Conservation (phyloP, 176 grass and related monocot genomes). For the Carex littledalei region DNA sequence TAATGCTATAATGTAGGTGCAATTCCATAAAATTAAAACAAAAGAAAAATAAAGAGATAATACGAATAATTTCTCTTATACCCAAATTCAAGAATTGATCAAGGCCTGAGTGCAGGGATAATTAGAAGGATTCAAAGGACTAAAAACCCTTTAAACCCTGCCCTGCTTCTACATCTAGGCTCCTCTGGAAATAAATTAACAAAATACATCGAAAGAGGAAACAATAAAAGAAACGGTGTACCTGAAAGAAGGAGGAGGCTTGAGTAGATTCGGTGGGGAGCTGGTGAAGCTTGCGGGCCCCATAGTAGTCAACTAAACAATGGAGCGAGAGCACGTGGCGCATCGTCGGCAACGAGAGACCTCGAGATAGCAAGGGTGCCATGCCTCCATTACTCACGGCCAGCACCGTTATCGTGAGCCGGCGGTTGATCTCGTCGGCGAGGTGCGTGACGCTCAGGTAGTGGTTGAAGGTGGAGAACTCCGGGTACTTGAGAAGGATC, state of each 20-base stretch:
- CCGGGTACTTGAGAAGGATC: slow-evolving; percentile 35
- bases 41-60: not conserved
- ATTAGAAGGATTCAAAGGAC: not conserved
- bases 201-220: not conserved
- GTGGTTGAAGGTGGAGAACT: slow-evolving; percentile 43
- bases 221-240: not conserved
- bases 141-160: slow-evolving; percentile 12
- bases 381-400: slow-evolving; percentile 34
- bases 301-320: slow-evolving; percentile 47
- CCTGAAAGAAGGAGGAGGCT: slow-evolving; percentile 34
- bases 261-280: not conserved
- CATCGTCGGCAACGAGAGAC: slow-evolving; percentile 3
- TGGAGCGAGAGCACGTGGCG: slow-evolving; percentile 27
- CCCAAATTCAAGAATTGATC: not conserved
- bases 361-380: not conserved
- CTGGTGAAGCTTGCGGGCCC: slow-evolving; percentile 31
- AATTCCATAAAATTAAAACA: not conserved
- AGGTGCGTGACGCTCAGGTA: slow-evolving; percentile 37
- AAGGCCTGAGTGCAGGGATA: not conserved
- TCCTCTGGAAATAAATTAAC: not conserved
- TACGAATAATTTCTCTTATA: not conserved
- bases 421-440: slow-evolving; percentile 36
- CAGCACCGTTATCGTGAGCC: slow-evolving; percentile 40
- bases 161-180: not conserved
- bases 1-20: not conserved